Base-by-base conservation (phyloP, 768 basidiomycete species). In the Favolaschia claudopus region DNA sequence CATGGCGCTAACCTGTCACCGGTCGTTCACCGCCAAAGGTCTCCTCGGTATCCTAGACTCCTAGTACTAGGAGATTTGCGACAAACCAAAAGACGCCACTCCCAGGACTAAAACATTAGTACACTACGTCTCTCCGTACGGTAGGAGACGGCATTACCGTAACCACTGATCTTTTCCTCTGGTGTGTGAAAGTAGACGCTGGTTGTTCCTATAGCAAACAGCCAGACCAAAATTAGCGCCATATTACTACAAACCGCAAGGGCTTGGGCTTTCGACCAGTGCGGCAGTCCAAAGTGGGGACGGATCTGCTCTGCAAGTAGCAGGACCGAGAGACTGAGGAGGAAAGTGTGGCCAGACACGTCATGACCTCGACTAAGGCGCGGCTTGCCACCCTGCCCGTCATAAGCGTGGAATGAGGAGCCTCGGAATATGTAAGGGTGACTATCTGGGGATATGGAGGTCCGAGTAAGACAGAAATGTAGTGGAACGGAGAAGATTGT, bases 171-270 rank as follows among this genome's bases (percentile, higher is more conserved):
- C 76, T 99, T 98, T 77, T 98, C 96, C 14, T 81, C 74, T 1
- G 93, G 93, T 4, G 89, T 82, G 70, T 99, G 96, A 79, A 96
- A 99, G 72, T 94, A 98, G 8, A 96, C 76, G 49, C 89, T 87
- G 20, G 96, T 98, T 39, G 92, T 92, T 57, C 83, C 85, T 9
- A 81, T 75, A 63, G 93, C 93, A 70, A 92, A 83, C 45, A 92
- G 62, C 88, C 91, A 94, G 5, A 91, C 72, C 1, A 52, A 76
- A 28, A 93, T 69, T 33, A 93, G 72, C 3, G 70, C 73, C 0
- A 81, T 39, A 37, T 84, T 83, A 7, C 75, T 72, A 6, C 48
- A 65, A 15, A 89, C 72, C 1, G 89, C 87, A 57, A 74, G 69
- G 22, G 67, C 76, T 62, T 89, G 88, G 36, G 74, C 59, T 9